A percentile compares a stretch with the other conserved stretches of the same genome.
Evolutionary conservation across 1,284 basidiomycete species (phyloP).

Genomic region (Xerocomus amazonicus): DNA sequence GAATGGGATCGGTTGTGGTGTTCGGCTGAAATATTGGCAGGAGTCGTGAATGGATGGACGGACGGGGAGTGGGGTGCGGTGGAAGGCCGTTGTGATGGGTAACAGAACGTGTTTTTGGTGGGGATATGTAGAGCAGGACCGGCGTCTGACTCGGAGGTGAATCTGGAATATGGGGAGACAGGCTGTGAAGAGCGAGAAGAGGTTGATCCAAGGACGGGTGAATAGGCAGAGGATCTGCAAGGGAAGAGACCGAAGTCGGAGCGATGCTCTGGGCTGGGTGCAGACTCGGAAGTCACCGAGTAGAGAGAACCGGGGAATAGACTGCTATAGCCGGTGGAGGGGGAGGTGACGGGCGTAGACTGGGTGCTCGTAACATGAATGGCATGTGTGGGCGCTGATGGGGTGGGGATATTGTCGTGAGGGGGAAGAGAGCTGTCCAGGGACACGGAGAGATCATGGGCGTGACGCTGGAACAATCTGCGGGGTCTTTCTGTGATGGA

Average conservation of each 20-base stretch:
- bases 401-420: constrained; percentile 12
- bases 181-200: constrained; percentile 19
- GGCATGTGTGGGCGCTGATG: not conserved
- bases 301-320: constrained; percentile 21
- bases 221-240: constrained; percentile 7
- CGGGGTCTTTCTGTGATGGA: constrained; percentile 7
- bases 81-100: constrained; percentile 11
- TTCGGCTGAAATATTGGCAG: constrained; percentile 7
- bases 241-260: constrained; percentile 20
- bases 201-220: constrained; percentile 9
- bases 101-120: not conserved
- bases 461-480: constrained; percentile 12
- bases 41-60: not conserved
- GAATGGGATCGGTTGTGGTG: constrained; percentile 17
- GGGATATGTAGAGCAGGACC: constrained; percentile 2
- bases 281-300: constrained; percentile 30
- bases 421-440: constrained; percentile 15
- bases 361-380: constrained; percentile 16
- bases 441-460: constrained; percentile 16
- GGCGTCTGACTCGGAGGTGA: constrained; percentile 18
- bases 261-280: constrained; percentile 7
- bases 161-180: constrained; percentile 13
- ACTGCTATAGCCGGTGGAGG: constrained; percentile 24
- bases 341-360: constrained; percentile 28
- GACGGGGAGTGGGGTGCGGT: constrained; percentile 15